Conservation (phyloP, 2,329 filamentous ascomycete species). For the Fusarium scirpi region DNA sequence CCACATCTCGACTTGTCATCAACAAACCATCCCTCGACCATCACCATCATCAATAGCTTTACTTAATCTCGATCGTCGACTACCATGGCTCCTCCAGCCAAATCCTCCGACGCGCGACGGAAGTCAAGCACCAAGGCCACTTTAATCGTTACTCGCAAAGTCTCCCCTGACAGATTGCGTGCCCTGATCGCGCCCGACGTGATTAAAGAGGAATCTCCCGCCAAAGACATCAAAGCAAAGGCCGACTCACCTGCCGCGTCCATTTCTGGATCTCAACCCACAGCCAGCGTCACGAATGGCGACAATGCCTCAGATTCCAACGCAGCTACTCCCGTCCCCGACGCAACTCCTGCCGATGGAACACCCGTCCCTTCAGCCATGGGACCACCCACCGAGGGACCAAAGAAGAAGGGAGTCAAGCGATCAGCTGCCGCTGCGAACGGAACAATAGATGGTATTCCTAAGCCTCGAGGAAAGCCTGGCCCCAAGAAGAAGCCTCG, state of each 20-base stretch:
- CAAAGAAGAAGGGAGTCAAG: conserved; percentile 82
- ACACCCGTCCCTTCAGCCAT: conserved; percentile 68
- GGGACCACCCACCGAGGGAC: conserved; percentile 70
- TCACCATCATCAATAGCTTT: conserved; percentile 29
- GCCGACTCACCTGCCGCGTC: conserved; percentile 60
- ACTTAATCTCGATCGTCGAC: conserved; percentile 21
- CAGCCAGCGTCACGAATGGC: conserved; percentile 58
- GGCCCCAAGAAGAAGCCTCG: conserved; percentile 96
- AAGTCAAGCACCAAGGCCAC: conserved; percentile 54
- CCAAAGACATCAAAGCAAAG: conserved; percentile 53
- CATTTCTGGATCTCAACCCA: conserved; percentile 48
- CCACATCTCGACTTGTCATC: conserved; percentile 2
- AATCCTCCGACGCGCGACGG: conserved; percentile 53
- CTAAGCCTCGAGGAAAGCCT: conserved; percentile 86
- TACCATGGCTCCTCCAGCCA: conserved; percentile 53
- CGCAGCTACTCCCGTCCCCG: conserved; percentile 68
- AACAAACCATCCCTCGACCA: conserved; percentile 14
- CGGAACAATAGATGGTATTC: conserved; percentile 68
- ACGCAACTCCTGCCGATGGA: conserved; percentile 60
- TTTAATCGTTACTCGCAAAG: conserved; percentile 65
- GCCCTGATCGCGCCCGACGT: conserved; percentile 61
- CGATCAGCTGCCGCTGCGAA: conserved; percentile 74
- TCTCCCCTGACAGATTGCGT: conserved; percentile 63
- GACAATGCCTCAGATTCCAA: conserved; percentile 71
- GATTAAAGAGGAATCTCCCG: conserved; percentile 58